These are phyloP conservation scores for Pichia sp. DNA, from an alignment of 1,139 yeast genomes.

Conservation along the genomic window DNA sequence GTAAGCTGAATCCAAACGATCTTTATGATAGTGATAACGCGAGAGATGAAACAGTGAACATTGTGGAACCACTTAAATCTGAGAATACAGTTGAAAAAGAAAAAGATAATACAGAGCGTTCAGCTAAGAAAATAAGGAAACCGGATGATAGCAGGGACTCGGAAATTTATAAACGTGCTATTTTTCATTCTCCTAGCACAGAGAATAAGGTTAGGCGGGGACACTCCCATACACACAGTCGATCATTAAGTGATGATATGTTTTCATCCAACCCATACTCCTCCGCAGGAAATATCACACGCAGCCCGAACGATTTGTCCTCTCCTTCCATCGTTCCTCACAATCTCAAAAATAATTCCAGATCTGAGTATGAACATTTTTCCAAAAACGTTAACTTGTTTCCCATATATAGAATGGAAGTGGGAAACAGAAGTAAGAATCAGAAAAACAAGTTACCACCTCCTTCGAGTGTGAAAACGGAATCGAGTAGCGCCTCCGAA, in stretches of 20 bases:
- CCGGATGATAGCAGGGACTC: background rate
- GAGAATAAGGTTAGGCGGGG: background rate
- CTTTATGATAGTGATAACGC: background rate
- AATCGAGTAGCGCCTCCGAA: background rate
- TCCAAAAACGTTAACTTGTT: conserved; percentile 12
- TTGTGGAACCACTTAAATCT: too few relatives aligned
- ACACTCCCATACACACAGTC: conserved; percentile 1
- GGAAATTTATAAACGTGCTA: background rate
- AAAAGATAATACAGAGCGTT: background rate
- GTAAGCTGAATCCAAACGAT: too few relatives aligned
- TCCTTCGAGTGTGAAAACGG: background rate
- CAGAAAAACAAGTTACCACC: background rate
- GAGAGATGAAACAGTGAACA: background rate
- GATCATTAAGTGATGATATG: conserved; percentile 7
- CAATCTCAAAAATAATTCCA: background rate
- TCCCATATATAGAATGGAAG: conserved; percentile 13
- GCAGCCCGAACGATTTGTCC: background rate
- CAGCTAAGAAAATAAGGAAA: too few relatives aligned
- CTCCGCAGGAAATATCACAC: background rate
- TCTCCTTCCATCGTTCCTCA: background rate
- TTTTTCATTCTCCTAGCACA: conserved; percentile 3
- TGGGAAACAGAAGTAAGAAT: background rate
- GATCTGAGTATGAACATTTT: conserved; percentile 10
- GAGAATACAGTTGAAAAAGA: too few relatives aligned
- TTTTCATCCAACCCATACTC: conserved; percentile 1